These are phyloP conservation scores for Fusarium sp. DNA, from an alignment of 2,329 filamentous ascomycete genomes.

Conservation along the genomic window DNA sequence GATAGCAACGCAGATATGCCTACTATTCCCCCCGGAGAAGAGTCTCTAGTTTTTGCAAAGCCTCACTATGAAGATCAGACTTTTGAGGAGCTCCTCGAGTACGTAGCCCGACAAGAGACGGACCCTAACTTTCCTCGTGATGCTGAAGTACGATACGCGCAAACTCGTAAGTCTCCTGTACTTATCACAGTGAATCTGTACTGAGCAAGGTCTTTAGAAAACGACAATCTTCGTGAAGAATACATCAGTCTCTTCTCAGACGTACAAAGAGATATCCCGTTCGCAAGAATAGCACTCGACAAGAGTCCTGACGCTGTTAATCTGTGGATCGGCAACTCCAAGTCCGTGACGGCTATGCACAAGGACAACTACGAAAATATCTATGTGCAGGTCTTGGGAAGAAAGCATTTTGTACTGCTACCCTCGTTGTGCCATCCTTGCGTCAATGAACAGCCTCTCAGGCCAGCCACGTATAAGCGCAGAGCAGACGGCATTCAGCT, in stretches of 20 bases:
- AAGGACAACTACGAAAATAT: constrained; percentile 91
- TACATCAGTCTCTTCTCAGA: constrained; percentile 75
- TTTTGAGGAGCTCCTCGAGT: constrained; percentile 74
- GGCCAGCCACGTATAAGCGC: constrained; percentile 72
- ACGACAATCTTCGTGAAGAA: constrained; percentile 84
- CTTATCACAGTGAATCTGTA: background rate
- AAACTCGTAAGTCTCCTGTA: constrained; percentile 72
- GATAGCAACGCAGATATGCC: constrained; percentile 58
- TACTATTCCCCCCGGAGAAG: constrained; percentile 47
- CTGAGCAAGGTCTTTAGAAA: constrained; percentile 66
- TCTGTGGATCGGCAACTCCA: constrained; percentile 84
- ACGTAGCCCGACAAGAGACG: constrained; percentile 71
- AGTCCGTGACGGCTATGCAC: constrained; percentile 79
- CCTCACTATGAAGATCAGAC: constrained; percentile 76
- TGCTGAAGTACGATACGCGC: constrained; percentile 77
- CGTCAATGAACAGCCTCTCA: constrained; percentile 74
- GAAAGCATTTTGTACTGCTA: constrained; percentile 81
- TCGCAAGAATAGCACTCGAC: constrained; percentile 79
- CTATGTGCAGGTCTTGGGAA: constrained; percentile 81
- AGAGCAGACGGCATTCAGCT: constrained; percentile 49
- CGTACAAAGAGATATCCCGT: constrained; percentile 76
- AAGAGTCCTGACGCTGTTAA: constrained; percentile 81
- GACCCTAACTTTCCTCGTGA: constrained; percentile 49
- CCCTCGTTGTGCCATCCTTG: constrained; percentile 80
- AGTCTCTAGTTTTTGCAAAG: constrained; percentile 73